phyloP scores from a whole-genome alignment of 371 early-diverging fungal genomes.

The Coemansia sp. region DNA sequence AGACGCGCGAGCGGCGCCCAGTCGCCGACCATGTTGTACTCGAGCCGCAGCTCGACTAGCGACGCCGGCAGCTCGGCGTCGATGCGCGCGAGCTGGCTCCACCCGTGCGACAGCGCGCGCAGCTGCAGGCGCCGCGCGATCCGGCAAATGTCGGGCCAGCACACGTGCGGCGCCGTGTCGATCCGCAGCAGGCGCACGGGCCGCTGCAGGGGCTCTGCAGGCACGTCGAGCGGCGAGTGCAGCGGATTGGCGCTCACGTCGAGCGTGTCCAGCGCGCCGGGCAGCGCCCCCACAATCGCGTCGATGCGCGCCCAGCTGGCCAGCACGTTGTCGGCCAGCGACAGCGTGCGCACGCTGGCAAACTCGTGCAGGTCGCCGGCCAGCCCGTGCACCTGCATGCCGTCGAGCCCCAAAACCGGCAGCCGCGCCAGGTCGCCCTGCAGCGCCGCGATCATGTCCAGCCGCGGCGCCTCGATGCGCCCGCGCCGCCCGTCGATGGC shows the following conservation, averaged over 20 bases:
- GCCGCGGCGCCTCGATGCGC: constrained; percentile 75
- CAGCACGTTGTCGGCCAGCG: constrained; percentile 27
- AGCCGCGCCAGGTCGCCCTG: constrained; percentile 18
- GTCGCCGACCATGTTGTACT: constrained; percentile 18
- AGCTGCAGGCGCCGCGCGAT: too few species aligned
- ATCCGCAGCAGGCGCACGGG: too few species aligned
- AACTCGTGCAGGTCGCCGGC: background rate
- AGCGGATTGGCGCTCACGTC: constrained; percentile 38
- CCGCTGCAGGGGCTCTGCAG: too few species aligned
- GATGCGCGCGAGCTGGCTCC: background rate
- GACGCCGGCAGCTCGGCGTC: background rate
- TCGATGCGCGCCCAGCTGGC: constrained; percentile 13
- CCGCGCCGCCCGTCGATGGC: constrained; percentile 37
- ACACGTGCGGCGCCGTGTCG: too few species aligned
- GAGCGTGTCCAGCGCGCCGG: constrained; percentile 6
- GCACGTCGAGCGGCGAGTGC: background rate
- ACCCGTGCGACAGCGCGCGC: too few species aligned
- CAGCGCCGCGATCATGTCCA: constrained; percentile 56
- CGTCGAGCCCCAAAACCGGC: constrained; percentile 14
- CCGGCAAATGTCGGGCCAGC: too few species aligned
- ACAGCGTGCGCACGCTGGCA: constrained; percentile 7
- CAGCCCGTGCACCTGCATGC: background rate
- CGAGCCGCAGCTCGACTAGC: constrained; percentile 25
- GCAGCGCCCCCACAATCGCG: constrained; percentile 11
- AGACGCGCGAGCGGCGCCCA: constrained; percentile 5